phyloP scores from a whole-genome alignment of 192 early-diverging fungal species.

The Entophlyctis luteolus region DNA sequence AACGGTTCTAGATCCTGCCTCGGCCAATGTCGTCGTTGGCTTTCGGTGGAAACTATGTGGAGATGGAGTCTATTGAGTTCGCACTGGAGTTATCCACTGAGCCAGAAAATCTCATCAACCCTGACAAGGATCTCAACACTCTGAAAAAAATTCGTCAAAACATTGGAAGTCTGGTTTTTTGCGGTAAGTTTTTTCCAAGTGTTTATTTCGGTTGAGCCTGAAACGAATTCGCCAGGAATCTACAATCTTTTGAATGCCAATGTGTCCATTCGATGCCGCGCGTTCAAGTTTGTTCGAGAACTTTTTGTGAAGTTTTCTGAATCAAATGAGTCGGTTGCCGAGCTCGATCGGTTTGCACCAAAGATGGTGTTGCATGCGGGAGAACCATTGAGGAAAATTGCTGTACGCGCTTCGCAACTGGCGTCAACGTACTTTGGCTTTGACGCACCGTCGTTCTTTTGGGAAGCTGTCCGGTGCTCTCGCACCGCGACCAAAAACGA shows the following conservation, averaged over 20 bases:
- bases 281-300: constrained; percentile 42
- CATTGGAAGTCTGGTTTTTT: constrained; percentile 47
- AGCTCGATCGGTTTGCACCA: constrained; percentile 4
- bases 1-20: constrained; percentile 4
- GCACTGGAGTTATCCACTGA: background rate
- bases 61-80: constrained; percentile 27
- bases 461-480: constrained; percentile 50
- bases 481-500: constrained; percentile 31
- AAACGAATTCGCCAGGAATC: constrained; percentile 27
- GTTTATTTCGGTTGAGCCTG: no score
- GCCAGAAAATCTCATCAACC: constrained; percentile 21
- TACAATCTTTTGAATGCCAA: constrained; percentile 40
- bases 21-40: constrained; percentile 11
- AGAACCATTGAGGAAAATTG: constrained; percentile 15
- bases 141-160: constrained; percentile 37
- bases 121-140: constrained; percentile 29
- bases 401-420: constrained; percentile 23
- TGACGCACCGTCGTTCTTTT: constrained; percentile 43
- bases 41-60: constrained; percentile 8
- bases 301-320: constrained; percentile 39
- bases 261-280: constrained; percentile 31
- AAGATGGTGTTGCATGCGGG: background rate
- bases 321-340: constrained; percentile 1
- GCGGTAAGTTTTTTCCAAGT: constrained; percentile 29
- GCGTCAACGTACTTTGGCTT: constrained; percentile 37